Evolutionary conservation across 352 stramenopile species (phyloP).

Genomic region (Phytophthora crassamura): DNA sequence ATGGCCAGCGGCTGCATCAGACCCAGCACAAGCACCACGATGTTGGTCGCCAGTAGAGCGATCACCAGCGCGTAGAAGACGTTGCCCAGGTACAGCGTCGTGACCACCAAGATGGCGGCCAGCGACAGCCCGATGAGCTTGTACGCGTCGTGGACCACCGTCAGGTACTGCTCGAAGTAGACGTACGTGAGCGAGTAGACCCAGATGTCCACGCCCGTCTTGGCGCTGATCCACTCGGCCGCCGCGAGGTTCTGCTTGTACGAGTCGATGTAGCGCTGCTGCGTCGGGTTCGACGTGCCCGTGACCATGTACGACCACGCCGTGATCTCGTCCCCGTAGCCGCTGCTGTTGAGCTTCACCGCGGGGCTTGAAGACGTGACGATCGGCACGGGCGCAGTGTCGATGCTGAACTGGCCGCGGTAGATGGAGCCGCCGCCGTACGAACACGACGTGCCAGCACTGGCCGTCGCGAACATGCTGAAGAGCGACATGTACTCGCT

Average conservation of each 20-base stretch:
- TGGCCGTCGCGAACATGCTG: slow-evolving; percentile 73
- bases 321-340: slow-evolving; percentile 59
- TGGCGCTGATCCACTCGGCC: slow-evolving; percentile 61
- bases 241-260: slow-evolving; percentile 64
- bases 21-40: slow-evolving; percentile 61
- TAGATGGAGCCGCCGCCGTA: slow-evolving; percentile 77
- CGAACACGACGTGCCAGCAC: slow-evolving; percentile 62
- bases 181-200: slow-evolving; percentile 65
- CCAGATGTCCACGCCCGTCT: slow-evolving; percentile 67
- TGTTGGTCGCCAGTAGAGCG: slow-evolving; percentile 51
- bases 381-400: slow-evolving; percentile 60
- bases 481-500: slow-evolving; percentile 77
- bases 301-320: slow-evolving; percentile 75
- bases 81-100: slow-evolving; percentile 55
- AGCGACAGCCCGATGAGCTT: slow-evolving; percentile 56
- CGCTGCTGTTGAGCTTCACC: slow-evolving; percentile 58
- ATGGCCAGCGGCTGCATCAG: slow-evolving; percentile 71
- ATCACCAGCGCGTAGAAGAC: slow-evolving; percentile 56
- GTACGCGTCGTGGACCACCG: slow-evolving; percentile 59
- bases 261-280: slow-evolving; percentile 64
- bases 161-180: slow-evolving; percentile 77
- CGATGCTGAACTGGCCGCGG: slow-evolving; percentile 67
- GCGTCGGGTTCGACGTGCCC: slow-evolving; percentile 58
- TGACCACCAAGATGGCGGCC: slow-evolving; percentile 60
- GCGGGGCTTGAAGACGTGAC: slow-evolving; percentile 46